A percentile compares a stretch with the other conserved stretches of the same genome.
Conservation (phyloP, 2,329 filamentous ascomycete species). For the Cladosporium colombiae region DNA sequence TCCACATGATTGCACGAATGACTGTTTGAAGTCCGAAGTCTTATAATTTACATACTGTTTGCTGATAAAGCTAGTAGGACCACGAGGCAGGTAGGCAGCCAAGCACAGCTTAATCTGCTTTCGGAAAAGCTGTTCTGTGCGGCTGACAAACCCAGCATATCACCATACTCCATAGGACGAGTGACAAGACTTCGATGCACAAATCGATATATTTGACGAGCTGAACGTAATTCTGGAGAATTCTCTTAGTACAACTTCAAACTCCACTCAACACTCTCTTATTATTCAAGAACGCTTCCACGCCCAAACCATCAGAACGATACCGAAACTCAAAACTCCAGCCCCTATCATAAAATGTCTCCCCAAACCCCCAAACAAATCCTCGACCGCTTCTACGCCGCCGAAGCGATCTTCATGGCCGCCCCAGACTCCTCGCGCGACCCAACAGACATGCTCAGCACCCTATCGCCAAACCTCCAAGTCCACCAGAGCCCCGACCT, state of each 20-base stretch:
- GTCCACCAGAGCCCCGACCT: conserved; percentile 39
- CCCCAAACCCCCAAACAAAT: conserved; percentile 25
- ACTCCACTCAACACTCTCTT: background rate
- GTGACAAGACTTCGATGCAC: conserved; percentile 7
- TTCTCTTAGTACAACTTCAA: background rate
- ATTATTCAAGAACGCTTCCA: background rate
- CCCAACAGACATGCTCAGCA: conserved; percentile 35
- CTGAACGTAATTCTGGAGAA: background rate
- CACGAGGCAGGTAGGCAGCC: background rate
- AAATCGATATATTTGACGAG: background rate
- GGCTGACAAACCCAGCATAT: background rate
- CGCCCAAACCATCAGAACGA: background rate
- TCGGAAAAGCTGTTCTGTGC: background rate
- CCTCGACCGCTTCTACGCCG: conserved; percentile 39
- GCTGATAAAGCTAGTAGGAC: background rate
- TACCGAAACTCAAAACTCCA: background rate
- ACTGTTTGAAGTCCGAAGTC: background rate
- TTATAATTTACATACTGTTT: background rate
- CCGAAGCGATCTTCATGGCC: conserved; percentile 40
- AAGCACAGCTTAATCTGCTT: background rate
- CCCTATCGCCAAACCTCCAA: conserved; percentile 31
- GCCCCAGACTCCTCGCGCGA: conserved; percentile 33
- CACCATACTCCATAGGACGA: conserved; percentile 1
- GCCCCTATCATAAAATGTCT: background rate
- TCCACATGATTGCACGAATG: background rate